Base-by-base conservation (phyloP, 768 basidiomycete genomes). In the Obba rivulosa region DNA sequence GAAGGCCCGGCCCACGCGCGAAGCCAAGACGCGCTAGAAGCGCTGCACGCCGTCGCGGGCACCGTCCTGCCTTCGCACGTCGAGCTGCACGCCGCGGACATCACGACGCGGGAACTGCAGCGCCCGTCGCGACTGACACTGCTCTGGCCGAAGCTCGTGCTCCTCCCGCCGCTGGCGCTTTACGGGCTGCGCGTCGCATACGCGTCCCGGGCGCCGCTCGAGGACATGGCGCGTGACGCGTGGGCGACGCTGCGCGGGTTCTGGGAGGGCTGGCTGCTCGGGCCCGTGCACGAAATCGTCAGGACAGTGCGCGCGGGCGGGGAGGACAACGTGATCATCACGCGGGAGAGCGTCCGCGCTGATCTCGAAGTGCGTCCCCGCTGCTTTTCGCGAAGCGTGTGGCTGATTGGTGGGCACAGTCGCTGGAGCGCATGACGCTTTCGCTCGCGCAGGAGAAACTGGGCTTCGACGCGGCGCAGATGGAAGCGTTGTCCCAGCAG, bases 381-480 rank as follows among this genome's bases (percentile, higher is more conserved):
- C 25, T 24, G 9, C 18, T 18, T 9, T 22, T 11, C 14, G 10
- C 13, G 28, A n/a, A 10, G 2, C 34, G 34, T 34, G 20, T 14
- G 13, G 39, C 4, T 22, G 21, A 42, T 13, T 42, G 34, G 28
- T 13, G 9, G 21, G 1, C 31, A 24, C 51, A 95, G 92, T 92
- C 88, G 18, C 75, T 98, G 21, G 89, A 97, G 65, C 78, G 95
- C 22, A 98, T 98, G 95, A 80, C 89, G 3, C 69, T 93, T 3
- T 77, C 89, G 16, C 75, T 98, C 2, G 92, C 89, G 1, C 74
- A 76, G 49, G 95, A 98, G 56, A 82, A 87, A 59, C 72, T 94
- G 37, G 67, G 77, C 21, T 85, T 90, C 50, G 69, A 71, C 2
- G 67, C 78, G 4, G 67, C 69, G 4, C 84, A 92, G 57, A 73